Base-by-base conservation (phyloP, 805 yeast genomes). In the Blastobotrys robertii region DNA sequence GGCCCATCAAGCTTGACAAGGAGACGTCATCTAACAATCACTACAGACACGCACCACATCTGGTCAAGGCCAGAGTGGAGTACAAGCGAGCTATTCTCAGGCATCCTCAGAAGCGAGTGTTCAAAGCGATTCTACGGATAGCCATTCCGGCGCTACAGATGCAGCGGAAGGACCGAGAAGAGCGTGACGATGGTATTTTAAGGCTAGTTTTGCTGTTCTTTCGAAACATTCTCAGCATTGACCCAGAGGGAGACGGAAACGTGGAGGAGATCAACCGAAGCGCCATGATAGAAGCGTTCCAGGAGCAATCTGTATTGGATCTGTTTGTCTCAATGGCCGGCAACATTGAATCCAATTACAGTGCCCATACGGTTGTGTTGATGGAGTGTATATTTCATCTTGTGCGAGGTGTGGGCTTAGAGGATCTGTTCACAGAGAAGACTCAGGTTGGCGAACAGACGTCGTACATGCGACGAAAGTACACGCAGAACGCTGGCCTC, bases 211-310 rank as follows among this genome's bases (percentile, higher is more conserved):
- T 88, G 11, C 76, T 75, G 40, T 76, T 92, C 55, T 70, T 87
- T 48, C 71, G 95, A 48, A 92, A 92, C 57, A 52, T 92, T n/a
- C 63, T 84, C 7, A 72, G 77, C 34, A 85, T 90, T 30, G 86
- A 81, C 50, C 90, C 88, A 0, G 56, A 46, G 16, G 88, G 92
- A 0, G 62, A 65, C 5, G 79, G 75, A 34, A 70, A 82, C 7
- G 52, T 60, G 22, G 87, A 81, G 35, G 97, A 87, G 60, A 74
- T 88, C 11, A 73, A 84, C 1, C 58, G 79, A 28, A 74, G 73
- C 46, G 65, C 73, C 1, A 77, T 82, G 2, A 57, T 90, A 2
- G 45, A 51, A 1, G 74, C 76, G 8, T 85, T 79, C 53, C 68
- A 76, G n/a, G 64, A 68, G 38, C 88, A 85, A 53, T 76, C 81